phyloP scores from a whole-genome alignment of 257 asterid species.

The Penstemon newberryi region DNA sequence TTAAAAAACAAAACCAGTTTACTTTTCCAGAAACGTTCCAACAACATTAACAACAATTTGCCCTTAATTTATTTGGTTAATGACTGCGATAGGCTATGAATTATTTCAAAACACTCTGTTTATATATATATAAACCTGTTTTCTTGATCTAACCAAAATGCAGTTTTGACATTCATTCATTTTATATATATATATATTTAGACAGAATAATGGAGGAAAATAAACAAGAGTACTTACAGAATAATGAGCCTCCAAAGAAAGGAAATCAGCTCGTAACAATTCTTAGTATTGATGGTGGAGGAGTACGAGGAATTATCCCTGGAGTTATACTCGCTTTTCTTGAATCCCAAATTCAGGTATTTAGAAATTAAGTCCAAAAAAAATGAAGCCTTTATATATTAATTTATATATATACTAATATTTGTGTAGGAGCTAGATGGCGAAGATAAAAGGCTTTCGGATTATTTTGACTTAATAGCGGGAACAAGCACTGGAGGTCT shows the following conservation, averaged over 20 bases:
- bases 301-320: conserved; percentile 52
- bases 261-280: neutral
- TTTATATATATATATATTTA: no score
- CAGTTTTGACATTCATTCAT: no score
- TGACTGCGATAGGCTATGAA: no score
- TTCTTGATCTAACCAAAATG: no score
- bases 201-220: neutral
- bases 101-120: no score
- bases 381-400: no score
- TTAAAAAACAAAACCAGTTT: no score
- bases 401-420: no score
- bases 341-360: conserved; percentile 64
- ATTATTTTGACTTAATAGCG: conserved; percentile 56
- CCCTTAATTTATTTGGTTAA: no score
- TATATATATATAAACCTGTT: no score
- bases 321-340: conserved; percentile 45
- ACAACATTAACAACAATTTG: no score
- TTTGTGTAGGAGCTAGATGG: conserved; percentile 48
- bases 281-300: conserved; percentile 53
- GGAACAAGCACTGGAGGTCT: conserved; percentile 72
- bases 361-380: neutral
- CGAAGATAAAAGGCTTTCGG: conserved; percentile 43
- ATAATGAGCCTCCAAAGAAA: conserved; percentile 16
- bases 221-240: neutral
- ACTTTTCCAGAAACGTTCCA: no score